Percentiles rank a stretch among this genome's conserved stretches.
Conservation (phyloP, 139 green algal species). For the Nannochloris sp. region DNA sequence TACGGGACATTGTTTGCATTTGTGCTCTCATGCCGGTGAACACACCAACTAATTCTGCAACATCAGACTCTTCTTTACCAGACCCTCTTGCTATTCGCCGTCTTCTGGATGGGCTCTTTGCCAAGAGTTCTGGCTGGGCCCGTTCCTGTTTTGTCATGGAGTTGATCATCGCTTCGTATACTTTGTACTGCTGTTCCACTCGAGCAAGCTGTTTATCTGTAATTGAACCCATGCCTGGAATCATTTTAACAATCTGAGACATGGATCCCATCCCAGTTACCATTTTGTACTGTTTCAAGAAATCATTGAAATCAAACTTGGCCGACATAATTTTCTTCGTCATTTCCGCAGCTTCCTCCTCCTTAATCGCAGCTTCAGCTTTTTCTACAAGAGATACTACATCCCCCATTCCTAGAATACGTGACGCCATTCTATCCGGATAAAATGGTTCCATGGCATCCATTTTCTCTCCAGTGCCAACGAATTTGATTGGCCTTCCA, state of each 20-base stretch:
- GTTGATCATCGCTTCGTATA: slow-evolving; percentile 74
- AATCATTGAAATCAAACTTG: slow-evolving; percentile 99
- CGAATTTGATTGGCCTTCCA: slow-evolving; percentile 97
- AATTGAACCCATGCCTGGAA: slow-evolving; percentile 82
- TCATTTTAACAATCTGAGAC: slow-evolving; percentile 80
- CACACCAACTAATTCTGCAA: slow-evolving; percentile 60
- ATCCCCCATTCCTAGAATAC: slow-evolving; percentile 95
- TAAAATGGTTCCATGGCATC: slow-evolving; percentile 95
- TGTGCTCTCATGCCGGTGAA: slow-evolving; percentile 69
- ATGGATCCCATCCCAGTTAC: slow-evolving; percentile 89
- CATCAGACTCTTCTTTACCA: slow-evolving; percentile 55
- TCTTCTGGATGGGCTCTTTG: slow-evolving; percentile 41
- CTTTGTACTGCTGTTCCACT: slow-evolving; percentile 66
- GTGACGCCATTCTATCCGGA: slow-evolving; percentile 85
- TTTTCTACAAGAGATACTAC: slow-evolving; percentile 94
- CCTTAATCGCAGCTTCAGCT: slow-evolving; percentile 73
- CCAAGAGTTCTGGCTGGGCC: slow-evolving; percentile 74
- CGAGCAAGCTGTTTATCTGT: slow-evolving; percentile 74
- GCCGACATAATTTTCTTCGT: slow-evolving; percentile 19
- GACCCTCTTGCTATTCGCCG: slow-evolving; percentile 38
- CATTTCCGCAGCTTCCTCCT: slow-evolving; percentile 61
- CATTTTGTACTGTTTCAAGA: slow-evolving; percentile 88
- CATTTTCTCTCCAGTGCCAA: slow-evolving; percentile 94
- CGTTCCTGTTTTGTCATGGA: slow-evolving; percentile 82
- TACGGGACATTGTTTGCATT: slow-evolving; percentile 60